Base-by-base conservation (phyloP, 2,329 filamentous ascomycete species). In the Cytospora piceicola region DNA sequence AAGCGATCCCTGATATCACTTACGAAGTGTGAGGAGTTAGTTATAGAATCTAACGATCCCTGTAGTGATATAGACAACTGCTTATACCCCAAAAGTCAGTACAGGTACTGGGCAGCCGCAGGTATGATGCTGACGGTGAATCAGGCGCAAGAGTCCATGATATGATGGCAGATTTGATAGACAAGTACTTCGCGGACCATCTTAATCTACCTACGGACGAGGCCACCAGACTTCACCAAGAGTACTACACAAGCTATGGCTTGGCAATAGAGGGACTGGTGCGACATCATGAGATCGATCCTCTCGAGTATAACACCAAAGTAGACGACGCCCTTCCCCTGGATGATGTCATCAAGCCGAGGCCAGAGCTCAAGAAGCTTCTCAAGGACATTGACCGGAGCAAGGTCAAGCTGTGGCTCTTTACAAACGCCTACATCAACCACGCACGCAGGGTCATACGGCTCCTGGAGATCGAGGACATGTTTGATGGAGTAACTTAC, bases 61-160 rank as follows among this genome's bases (percentile, higher is more conserved):
- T 88, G 87, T 77, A 98, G 97, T 75, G 95, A 99, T 76, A 98
- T 99, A 74, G 95, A 99, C 83, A 99, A 99, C 75, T 99, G 96
- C 79, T 86, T 98, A 64, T 98, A 97, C 74, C 88, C 94, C 0
- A 93, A 90, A 78, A 94, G 92, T 93, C 74, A 78, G 85, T 75
- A 30, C 29, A 9, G 1, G 27, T 17, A 27, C 4, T 15, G 20
- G 17, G 22, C 24, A 8, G 4, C 55, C 22, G 12, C 61, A 22
- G 22, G 24, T 20, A 14, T 6, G 8, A 17, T n/a, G 32, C 72
- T 75, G 67, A 72, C 69, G 22, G 11, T 53, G 22, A 22, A 12
- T 65, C 68, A 90, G 91, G 86, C 75, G 88, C 88, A 70, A 91
- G 90, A 72, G 93, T 99, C 55, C 91, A 96, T 74, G 90, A 96